phyloP scores from a whole-genome alignment of 1,284 basidiomycete species.

The Pterulicium gracile region DNA sequence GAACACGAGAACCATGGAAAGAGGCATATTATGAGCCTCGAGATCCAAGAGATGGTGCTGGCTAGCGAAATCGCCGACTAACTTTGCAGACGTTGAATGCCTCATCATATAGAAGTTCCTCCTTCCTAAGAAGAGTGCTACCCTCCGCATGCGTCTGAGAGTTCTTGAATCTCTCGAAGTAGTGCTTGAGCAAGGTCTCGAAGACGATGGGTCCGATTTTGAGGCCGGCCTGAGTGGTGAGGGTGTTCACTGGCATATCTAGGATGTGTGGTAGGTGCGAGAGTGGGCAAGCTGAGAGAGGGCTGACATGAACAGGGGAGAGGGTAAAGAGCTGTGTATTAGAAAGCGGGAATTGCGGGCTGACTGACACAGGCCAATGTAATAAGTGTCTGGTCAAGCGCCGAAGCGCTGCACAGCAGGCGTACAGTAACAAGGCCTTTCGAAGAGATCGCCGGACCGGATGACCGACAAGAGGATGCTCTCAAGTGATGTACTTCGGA shows the following conservation, averaged over 20 bases:
- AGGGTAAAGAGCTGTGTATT: background rate
- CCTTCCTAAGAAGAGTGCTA: constrained; percentile 44
- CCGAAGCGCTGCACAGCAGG: too few relatives aligned
- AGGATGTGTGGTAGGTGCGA: background rate
- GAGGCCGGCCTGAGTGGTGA: constrained; percentile 51
- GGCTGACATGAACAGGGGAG: background rate
- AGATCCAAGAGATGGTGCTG: too few relatives aligned
- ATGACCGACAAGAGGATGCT: too few relatives aligned
- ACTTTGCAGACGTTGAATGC: constrained; percentile 77
- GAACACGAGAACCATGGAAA: too few relatives aligned
- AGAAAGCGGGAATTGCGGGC: background rate
- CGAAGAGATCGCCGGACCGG: too few relatives aligned
- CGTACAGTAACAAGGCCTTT: too few relatives aligned
- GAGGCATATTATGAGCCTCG: too few relatives aligned
- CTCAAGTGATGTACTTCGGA: too few relatives aligned
- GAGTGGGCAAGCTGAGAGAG: background rate
- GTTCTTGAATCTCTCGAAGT: constrained; percentile 49
- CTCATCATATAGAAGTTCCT: constrained; percentile 78
- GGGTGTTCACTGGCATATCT: constrained; percentile 27
- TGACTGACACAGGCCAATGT: background rate
- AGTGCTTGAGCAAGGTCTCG: constrained; percentile 76
- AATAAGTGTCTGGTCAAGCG: too few relatives aligned
- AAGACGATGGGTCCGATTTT: constrained; percentile 66
- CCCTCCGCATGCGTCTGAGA: constrained; percentile 6
- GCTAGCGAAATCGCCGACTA: constrained; percentile 14